Conservation (phyloP, 805 yeast genomes). For the Wickerhamiella australiensis region DNA sequence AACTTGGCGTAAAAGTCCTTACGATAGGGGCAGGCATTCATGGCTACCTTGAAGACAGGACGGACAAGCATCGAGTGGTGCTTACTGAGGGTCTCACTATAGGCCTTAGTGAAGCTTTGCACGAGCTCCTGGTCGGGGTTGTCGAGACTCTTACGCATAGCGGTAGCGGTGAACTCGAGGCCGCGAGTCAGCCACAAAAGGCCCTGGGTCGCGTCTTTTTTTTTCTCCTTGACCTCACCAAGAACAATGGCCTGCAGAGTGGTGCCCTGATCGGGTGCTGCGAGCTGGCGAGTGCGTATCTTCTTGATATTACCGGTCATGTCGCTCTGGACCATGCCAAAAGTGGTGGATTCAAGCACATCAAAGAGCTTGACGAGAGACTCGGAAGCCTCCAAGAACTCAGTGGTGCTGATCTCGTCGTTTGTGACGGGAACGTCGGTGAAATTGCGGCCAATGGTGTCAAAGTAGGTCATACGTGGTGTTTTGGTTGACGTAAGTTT, state of each 20-base stretch:
- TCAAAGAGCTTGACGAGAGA: conserved; percentile 72
- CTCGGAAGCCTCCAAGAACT: conserved; percentile 73
- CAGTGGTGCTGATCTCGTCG: conserved; percentile 55
- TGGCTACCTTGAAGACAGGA: conserved; percentile 83
- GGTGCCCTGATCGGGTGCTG: conserved; percentile 49
- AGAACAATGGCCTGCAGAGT: conserved; percentile 70
- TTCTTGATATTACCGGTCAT: conserved; percentile 78
- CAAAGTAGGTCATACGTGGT: conserved; percentile 50
- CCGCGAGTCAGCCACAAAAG: conserved; percentile 75
- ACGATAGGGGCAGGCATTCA: conserved; percentile 91
- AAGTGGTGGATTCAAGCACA: conserved; percentile 73
- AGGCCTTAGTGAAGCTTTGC: conserved; percentile 73
- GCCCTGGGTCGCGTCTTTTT: conserved; percentile 79
- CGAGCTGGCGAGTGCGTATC: conserved; percentile 51
- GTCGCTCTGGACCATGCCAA: conserved; percentile 72
- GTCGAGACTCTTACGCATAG: conserved; percentile 67
- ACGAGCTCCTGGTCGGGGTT: conserved; percentile 53
- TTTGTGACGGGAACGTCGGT: conserved; percentile 58
- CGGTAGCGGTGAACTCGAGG: conserved; percentile 78
- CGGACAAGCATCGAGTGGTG: conserved; percentile 71
- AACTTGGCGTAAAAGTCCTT: conserved; percentile 71
- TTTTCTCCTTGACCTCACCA: conserved; percentile 53
- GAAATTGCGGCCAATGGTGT: conserved; percentile 61
- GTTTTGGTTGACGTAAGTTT: not conserved
- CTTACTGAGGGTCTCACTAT: conserved; percentile 64